These are phyloP conservation scores for Chaetomiaceae sp. DNA, from an alignment of 2,329 filamentous ascomycete genomes.

Conservation along the genomic window DNA sequence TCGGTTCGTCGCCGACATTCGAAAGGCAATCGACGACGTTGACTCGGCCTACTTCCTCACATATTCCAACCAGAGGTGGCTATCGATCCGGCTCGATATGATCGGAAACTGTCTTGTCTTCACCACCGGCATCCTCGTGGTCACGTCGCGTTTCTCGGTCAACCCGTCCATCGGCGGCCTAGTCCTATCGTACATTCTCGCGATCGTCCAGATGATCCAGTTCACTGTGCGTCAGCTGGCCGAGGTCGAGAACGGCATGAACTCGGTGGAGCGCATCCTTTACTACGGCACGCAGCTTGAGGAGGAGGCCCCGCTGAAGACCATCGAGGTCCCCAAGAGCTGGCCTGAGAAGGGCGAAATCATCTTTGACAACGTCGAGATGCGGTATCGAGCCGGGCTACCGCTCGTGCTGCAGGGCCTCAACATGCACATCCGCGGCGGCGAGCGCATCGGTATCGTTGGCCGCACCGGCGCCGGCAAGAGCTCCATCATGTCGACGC, in stretches of 20 bases:
- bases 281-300: slow-evolving; percentile 85
- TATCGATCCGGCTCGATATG: slow-evolving; percentile 75
- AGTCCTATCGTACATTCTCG: slow-evolving; percentile 86
- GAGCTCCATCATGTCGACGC: slow-evolving; percentile 73
- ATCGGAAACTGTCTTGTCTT: slow-evolving; percentile 84
- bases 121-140: slow-evolving; percentile 80
- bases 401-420: slow-evolving; percentile 68
- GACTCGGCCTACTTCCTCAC: slow-evolving; percentile 91
- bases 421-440: slow-evolving; percentile 64
- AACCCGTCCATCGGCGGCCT: slow-evolving; percentile 78
- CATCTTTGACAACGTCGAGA: slow-evolving; percentile 65
- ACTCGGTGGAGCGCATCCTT: slow-evolving; percentile 83
- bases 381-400: slow-evolving; percentile 68
- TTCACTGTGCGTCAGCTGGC: slow-evolving; percentile 91
- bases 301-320: slow-evolving; percentile 80
- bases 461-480: slow-evolving; percentile 79
- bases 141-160: slow-evolving; percentile 83
- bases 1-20: slow-evolving; percentile 65
- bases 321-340: slow-evolving; percentile 60
- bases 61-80: slow-evolving; percentile 92
- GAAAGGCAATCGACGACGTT: slow-evolving; percentile 79
- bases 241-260: slow-evolving; percentile 98
- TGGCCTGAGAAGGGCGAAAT: slow-evolving; percentile 90
- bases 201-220: slow-evolving; percentile 92
- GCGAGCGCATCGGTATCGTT: slow-evolving; percentile 75